Evolutionary conservation across 495 filamentous ascomycete genomes (phyloP).

Genomic region (Haplographium delicatum): DNA sequence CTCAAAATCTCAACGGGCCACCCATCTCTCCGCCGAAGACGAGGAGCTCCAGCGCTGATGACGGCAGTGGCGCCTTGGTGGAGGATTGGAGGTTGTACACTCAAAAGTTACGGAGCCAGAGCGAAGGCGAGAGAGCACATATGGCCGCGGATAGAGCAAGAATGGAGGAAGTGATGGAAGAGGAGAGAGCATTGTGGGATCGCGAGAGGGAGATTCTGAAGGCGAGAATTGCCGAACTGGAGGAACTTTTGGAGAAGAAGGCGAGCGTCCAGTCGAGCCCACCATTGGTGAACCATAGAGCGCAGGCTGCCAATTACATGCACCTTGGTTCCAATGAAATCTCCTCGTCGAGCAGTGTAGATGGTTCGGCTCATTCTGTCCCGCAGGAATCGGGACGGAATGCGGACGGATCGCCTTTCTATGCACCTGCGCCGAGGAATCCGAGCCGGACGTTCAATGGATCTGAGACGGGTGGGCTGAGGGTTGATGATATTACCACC

Average conservation of each 20-base stretch:
- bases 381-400: slow-evolving; percentile 27
- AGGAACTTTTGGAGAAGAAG: slow-evolving; percentile 9
- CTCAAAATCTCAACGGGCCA: slow-evolving; percentile 5
- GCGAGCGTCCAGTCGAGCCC: background rate
- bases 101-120: slow-evolving; percentile 20
- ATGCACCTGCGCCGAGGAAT: slow-evolving; percentile 26
- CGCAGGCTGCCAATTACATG: background rate
- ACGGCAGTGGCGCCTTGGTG: slow-evolving; percentile 13
- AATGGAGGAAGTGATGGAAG: slow-evolving; percentile 25
- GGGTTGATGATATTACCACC: slow-evolving; percentile 21
- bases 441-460: slow-evolving; percentile 22
- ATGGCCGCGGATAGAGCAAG: slow-evolving; percentile 21
- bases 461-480: slow-evolving; percentile 8
- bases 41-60: slow-evolving; percentile 20
- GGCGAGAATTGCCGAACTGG: slow-evolving; percentile 20
- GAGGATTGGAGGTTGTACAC: slow-evolving; percentile 25
- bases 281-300: background rate
- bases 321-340: slow-evolving; percentile 10
- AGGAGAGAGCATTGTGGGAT: slow-evolving; percentile 27
- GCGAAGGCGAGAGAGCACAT: slow-evolving; percentile 24
- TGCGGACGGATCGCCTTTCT: slow-evolving; percentile 26
- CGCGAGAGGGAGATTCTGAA: slow-evolving; percentile 17
- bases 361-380: slow-evolving; percentile 2
- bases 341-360: slow-evolving; percentile 9
- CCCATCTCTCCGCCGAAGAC: slow-evolving; percentile 23